Evolutionary conservation across 257 asterid genomes (phyloP), one percentile per base, ranked within the genome.

Genomic region (Solanum peruvianum): DNA sequence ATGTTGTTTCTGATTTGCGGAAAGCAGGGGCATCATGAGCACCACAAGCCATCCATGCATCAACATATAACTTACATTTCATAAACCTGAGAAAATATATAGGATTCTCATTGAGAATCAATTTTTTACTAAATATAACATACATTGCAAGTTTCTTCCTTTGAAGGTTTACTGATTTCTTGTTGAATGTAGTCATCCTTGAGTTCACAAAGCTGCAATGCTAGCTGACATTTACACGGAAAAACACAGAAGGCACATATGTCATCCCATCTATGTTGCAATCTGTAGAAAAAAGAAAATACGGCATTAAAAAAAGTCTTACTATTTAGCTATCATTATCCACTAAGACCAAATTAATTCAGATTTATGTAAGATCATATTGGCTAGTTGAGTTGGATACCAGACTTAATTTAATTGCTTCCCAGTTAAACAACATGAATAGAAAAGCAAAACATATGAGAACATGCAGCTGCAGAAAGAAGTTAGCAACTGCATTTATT

Each of bases 111-210:
- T 31, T 81, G 25, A 84, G 86, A 56, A 90, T 73, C 20, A 77
- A 44, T 33, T 73, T 72, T 75, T 64, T 75, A 85, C 58, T 77
- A 25, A 76, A 77, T 25, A 86, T 87, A 82, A 83, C 98, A 89
- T 96, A 96, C 98, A 66, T 89, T 91, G 95, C 98, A 95, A 88
- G 88, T 91, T 87, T 76, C 90, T 87, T 86, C 92, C 83, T 87
- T 89, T 7, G 93, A 72, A 44, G 96, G 96, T 90, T 95, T 97
- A 90, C 89, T 91, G 89, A 95, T 97, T 92, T 94, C 99, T 93
- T 94, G 92, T 90, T 95, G 98, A 92, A 97, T 93, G 87, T 93
- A 97, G 85, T 94, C 98, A 86, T 97, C 99, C 88, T 78, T 89
- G 83, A 97, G 99, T 88, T 95, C 99, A 86, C 83, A 86, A 87